phyloP scores from a whole-genome alignment of 805 yeast genomes.

The Spathaspora hagerdaliae region DNA sequence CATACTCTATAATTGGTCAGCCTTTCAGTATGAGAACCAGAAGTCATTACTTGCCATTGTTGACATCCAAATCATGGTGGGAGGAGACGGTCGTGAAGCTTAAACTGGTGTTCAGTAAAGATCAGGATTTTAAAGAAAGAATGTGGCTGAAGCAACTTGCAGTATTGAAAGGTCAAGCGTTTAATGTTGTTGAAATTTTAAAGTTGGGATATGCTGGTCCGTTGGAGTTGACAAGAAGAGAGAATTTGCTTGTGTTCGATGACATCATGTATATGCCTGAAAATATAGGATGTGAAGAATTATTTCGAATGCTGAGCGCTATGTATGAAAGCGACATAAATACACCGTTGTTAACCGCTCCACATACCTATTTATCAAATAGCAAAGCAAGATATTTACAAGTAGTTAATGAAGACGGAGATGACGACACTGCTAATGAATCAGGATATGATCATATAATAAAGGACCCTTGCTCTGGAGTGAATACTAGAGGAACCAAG shows the following conservation, averaged over 20 bases:
- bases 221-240: conserved; percentile 57
- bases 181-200: conserved; percentile 65
- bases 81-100: conserved; percentile 49
- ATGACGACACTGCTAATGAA: conserved; percentile 6
- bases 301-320: conserved; percentile 2
- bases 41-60: conserved; percentile 50
- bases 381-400: neutral
- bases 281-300: conserved; percentile 12
- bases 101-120: conserved; percentile 47
- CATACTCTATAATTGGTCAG: conserved; percentile 58
- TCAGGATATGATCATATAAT: conserved; percentile 9
- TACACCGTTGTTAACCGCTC: conserved; percentile 6
- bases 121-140: conserved; percentile 58
- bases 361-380: neutral
- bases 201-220: conserved; percentile 60
- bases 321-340: conserved; percentile 4
- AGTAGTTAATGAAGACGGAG: conserved; percentile 5
- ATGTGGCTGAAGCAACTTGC: conserved; percentile 69
- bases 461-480: conserved; percentile 6
- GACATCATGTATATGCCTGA: conserved; percentile 57
- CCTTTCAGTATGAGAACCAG: conserved; percentile 59
- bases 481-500: neutral
- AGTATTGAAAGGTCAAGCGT: conserved; percentile 73
- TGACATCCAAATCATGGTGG: conserved; percentile 71
- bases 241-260: conserved; percentile 56